Base-by-base conservation (phyloP, 2,329 filamentous ascomycete genomes). In the Myriangium duriaei region DNA sequence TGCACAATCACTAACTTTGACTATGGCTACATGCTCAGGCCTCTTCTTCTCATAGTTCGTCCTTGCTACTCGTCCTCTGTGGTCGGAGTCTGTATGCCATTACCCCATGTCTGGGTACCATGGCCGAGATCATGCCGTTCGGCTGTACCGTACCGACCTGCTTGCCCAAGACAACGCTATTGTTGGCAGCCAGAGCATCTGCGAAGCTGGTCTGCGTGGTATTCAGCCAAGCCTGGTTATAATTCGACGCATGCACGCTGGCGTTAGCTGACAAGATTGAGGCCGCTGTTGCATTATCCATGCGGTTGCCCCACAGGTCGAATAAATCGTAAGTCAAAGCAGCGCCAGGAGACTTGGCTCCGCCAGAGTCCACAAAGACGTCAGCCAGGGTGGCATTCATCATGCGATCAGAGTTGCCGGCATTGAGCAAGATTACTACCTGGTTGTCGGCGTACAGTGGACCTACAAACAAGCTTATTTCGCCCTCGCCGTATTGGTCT, bases 281-380 rank as follows among this genome's bases (percentile, higher is more conserved):
- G 4, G 53, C 51, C 9, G 53, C 52, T 2, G 53, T 61, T 0
- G 61, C 61, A 35, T 61, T 56, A 10, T 72, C 56, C 67, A 75
- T 71, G n/a, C 71, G 57, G 42, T 67, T 64, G 3, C 61, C 68
- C 71, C 71, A 74, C 1, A 74, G 55, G 48, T 74, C 69, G 33
- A 64, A 65, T 4, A 74, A 54, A 43, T 71, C 68, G 68, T 68
- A 74, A 0, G 52, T 55, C 44, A 61, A 51, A 15, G 55, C 49
- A 1, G 52, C 47, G 16, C 49, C 42, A 33, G 56, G 52, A 1
- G 62, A 62, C 15, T 61, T 62, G 1, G 51, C 54, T 0, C 59
- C 58, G 3, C 65, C 64, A 24, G 56, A 54, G 43, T 69, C 64
- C 34, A 65, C 51, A 52, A 74, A 74, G 39, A 74, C 66, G 29